Evolutionary conservation across 257 asterid species (phyloP), one percentile per base, ranked within the genome.

Genomic region (Verbena officinalis): DNA sequence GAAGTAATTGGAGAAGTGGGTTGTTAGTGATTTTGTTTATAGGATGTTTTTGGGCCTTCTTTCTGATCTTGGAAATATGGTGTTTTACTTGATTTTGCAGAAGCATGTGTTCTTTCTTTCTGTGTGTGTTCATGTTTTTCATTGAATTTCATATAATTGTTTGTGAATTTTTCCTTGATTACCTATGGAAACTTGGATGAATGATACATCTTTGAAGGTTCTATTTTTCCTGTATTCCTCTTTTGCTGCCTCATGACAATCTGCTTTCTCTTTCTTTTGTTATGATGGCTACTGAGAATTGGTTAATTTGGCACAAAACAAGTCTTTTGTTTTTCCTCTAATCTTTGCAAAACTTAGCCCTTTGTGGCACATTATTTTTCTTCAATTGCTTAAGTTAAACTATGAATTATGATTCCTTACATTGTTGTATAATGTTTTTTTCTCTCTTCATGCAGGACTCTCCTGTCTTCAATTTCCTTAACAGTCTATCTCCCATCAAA

Each of bases 401-500:
- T 1, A 36, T 3, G 11, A 4, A 2, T 36, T 14, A 51, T 36
- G 12, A 39, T n/a, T 2, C 23, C 3, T 43, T 7, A 34, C 16
- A 15, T 31, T 24, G 58, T n/a, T 65, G 3, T 13, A 24, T 55
- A 33, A 59, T 7, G 58, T 9, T 55, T 67, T n/a, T 34, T 60
- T n/a, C 50, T 59, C 34, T 46, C 44, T 19, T 17, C 55, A 14
- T 78, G 81, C 91, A 93, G 99, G 95, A 90, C 40, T 93, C 97
- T 3, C 99, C 99, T 0, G 80, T 93, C 33, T 87, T 73, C 59
- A 81, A 57, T 56, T 93, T 86, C 64, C 83, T 93, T 63, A 90
- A 90, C 80, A 84, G 43, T 62, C 99, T 93, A 56, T 93, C 99
- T 5, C 99, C 99, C 1, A 90, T 93, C 64, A 79, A 84, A 73